These are phyloP conservation scores for Rugosomyces carneus DNA, from an alignment of 1,284 basidiomycete genomes.

Conservation along the genomic window DNA sequence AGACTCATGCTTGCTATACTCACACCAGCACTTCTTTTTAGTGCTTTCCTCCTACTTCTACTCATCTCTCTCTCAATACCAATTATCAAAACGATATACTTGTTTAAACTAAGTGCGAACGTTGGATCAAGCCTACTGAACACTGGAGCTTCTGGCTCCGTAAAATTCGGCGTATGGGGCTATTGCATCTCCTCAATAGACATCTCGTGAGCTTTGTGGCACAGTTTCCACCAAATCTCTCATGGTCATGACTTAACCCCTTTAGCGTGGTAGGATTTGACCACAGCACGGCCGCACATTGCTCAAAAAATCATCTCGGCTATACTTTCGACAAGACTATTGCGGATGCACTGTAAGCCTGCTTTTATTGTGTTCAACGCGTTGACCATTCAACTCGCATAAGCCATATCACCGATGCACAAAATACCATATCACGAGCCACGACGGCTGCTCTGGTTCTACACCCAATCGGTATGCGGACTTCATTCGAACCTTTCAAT, in stretches of 20 bases:
- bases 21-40: conserved; percentile 38
- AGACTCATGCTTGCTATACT: conserved; percentile 30
- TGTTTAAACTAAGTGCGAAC: conserved; percentile 41
- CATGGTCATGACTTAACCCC: conserved; percentile 13
- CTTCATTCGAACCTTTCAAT: conserved; percentile 2
- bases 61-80: conserved; percentile 53
- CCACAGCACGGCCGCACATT: conserved; percentile 31
- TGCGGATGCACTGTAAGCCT: conserved; percentile 34
- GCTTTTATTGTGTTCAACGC: not conserved
- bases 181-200: conserved; percentile 47
- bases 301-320: conserved; percentile 32
- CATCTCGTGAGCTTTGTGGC: conserved; percentile 33
- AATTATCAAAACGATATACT: conserved; percentile 47
- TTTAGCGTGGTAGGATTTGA: conserved; percentile 35
- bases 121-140: conserved; percentile 28
- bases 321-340: conserved; percentile 38
- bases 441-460: conserved; percentile 21
- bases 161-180: conserved; percentile 54
- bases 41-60: conserved; percentile 49
- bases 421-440: conserved; percentile 36
- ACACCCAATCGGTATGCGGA: conserved; percentile 41
- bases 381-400: conserved; percentile 18
- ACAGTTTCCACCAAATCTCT: not conserved
- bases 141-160: conserved; percentile 31
- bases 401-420: conserved; percentile 28